Base-by-base conservation (phyloP, 108 stramenopile genomes). In the Bacterosira constricta region DNA sequence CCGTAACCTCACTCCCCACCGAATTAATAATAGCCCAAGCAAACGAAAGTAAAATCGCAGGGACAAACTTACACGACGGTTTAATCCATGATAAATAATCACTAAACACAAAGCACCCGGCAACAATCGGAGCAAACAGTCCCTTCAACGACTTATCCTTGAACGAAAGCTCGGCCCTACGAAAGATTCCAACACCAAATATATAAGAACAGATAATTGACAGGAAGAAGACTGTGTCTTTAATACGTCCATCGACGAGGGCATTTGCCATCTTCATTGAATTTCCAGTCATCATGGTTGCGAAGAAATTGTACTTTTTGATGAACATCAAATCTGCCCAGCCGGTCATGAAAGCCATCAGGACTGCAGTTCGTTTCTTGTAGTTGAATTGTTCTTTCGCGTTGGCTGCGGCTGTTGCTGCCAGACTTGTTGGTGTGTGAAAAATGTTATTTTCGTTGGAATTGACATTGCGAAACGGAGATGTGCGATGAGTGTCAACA, bases 211-310 rank as follows among this genome's bases (percentile, higher is more conserved):
- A 34, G 17, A 89, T 85, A 11, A 89, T 85, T 6, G 80, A 49
- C 13, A 66, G 18, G 44, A 83, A 89, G 49, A 82, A 86, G 1
- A 50, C 61, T 20, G 55, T 68, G 62, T 79, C 83, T 31, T 53
- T 57, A 41, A 58, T 61, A 12, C 77, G 76, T 23, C 45, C 34
- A 39, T 89, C 83, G 5, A 82, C 66, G 36, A 80, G n/a, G 1
- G 88, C 83, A 31, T 29, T 39, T 29, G 69, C 69, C 78, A 89
- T 75, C 83, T 82, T 85, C 74, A 89, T 69, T 31, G 79, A 69
- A 54, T 89, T 89, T 15, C 88, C 88, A 12, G 88, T 85, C 88
- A 89, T 89, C 88, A 89, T 89, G 56, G 84, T 86, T 23, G 68
- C 60, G 66, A 89, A 89, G 60, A 75, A 83, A 21, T 61, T 35